Evolutionary conservation across 2,329 filamentous ascomycete species (phyloP).

Genomic region (Colletotrichum australisinense): DNA sequence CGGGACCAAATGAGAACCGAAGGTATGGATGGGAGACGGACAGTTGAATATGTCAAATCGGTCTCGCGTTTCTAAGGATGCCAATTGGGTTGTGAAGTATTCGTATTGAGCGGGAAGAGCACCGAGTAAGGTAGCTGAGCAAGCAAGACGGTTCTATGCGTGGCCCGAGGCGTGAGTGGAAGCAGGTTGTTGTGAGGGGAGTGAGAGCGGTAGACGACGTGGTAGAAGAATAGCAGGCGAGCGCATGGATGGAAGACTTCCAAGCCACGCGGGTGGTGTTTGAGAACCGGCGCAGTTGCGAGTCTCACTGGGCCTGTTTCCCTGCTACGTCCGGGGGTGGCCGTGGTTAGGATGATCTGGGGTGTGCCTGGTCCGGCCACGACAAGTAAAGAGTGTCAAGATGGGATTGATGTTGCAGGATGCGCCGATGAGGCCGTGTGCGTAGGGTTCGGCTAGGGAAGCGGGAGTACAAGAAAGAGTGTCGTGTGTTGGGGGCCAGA

Average conservation of each 20-base stretch:
- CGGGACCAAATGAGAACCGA: not conserved
- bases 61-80: not conserved
- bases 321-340: constrained; percentile 24
- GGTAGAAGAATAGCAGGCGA: not conserved
- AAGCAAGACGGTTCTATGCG: constrained; percentile 3
- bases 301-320: constrained; percentile 35
- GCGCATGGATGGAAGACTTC: constrained; percentile 35
- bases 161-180: not conserved
- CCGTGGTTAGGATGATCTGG: constrained; percentile 28
- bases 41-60: not conserved
- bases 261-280: constrained; percentile 35
- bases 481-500: not conserved
- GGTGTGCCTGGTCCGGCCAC: constrained; percentile 20
- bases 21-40: not conserved
- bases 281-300: constrained; percentile 30
- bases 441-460: constrained; percentile 7
- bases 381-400: constrained; percentile 15
- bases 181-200: not conserved
- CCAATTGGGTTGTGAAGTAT: not conserved
- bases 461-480: not conserved
- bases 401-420: constrained; percentile 21
- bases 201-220: not conserved
- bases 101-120: not conserved
- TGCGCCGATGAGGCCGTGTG: constrained; percentile 1
- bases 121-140: not conserved